Percentiles rank a stretch among this genome's conserved stretches.
phyloP scores from a whole-genome alignment of 352 stramenopile genomes.

The Pythium rishiriense region DNA sequence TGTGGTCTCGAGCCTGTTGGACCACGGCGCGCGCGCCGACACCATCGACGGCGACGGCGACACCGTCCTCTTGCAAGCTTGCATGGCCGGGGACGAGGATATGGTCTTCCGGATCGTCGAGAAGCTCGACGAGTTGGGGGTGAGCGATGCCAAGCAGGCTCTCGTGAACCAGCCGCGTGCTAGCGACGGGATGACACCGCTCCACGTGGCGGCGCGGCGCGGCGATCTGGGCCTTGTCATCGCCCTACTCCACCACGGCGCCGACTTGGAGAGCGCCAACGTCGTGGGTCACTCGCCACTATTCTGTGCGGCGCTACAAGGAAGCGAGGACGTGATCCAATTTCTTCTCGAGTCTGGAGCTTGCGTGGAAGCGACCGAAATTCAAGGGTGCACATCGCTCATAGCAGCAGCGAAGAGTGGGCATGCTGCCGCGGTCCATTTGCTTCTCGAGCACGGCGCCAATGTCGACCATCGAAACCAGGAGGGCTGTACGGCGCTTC shows the following conservation, averaged over 20 bases:
- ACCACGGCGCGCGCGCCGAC: background rate
- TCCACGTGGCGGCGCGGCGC: background rate
- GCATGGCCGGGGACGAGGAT: background rate
- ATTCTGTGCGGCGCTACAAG: background rate
- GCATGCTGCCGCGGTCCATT: background rate
- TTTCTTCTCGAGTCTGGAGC: slow-evolving; percentile 4
- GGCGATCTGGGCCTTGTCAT: background rate
- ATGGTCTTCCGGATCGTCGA: background rate
- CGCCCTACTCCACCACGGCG: background rate
- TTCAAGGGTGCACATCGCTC: background rate
- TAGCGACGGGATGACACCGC: background rate
- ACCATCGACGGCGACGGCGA: background rate
- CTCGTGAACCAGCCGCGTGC: background rate
- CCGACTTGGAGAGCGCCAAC: slow-evolving; percentile 2
- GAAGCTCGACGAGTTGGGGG: background rate
- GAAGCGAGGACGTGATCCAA: background rate
- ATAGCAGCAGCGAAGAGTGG: background rate
- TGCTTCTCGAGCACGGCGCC: slow-evolving; percentile 2
- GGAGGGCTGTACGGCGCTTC: background rate
- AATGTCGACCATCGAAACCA: background rate
- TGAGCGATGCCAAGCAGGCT: background rate
- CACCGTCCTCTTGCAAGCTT: background rate
- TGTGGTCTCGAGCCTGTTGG: background rate
- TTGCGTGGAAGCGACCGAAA: background rate
- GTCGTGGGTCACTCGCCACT: background rate